Conservation (phyloP, 2,329 filamentous ascomycete genomes). For the Aspergillus awamori region DNA sequence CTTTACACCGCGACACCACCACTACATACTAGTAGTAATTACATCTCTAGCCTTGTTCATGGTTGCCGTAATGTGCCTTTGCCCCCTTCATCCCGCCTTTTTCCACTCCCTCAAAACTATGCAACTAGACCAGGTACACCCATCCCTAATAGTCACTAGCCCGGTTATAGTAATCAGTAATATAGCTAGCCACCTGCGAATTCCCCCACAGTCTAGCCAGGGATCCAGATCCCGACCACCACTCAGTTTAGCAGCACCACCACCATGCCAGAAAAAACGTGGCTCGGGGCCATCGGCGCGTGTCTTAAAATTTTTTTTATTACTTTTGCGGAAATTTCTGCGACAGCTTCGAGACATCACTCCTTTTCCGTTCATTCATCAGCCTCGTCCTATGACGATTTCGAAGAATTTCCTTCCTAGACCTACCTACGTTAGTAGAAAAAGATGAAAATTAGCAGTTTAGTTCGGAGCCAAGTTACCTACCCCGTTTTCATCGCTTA, state of each 20-base stretch:
- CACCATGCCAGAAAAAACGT: constrained; percentile 2
- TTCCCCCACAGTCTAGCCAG: constrained; percentile 7
- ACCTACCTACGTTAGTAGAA: background rate
- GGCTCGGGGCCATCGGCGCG: constrained; percentile 4
- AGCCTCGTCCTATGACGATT: background rate
- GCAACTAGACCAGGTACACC: background rate
- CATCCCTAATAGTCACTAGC: background rate
- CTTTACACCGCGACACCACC: too few relatives aligned
- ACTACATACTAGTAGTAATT: too few relatives aligned
- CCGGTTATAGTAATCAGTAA: background rate
- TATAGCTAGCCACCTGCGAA: background rate
- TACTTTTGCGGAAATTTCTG: constrained; percentile 8
- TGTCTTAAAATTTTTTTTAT: background rate
- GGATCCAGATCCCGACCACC: constrained; percentile 9
- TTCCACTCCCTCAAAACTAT: background rate
- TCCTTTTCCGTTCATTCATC: too few relatives aligned
- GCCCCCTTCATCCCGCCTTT: too few relatives aligned
- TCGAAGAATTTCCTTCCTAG: background rate
- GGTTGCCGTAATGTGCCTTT: too few relatives aligned
- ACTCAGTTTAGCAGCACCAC: background rate
- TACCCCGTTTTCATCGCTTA: background rate
- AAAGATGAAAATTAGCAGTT: background rate
- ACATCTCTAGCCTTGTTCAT: too few relatives aligned
- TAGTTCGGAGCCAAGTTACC: background rate
- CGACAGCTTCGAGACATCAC: background rate